These are phyloP conservation scores for Gentiana macrophylla DNA, from an alignment of 257 asterid species.

Conservation along the genomic window DNA sequence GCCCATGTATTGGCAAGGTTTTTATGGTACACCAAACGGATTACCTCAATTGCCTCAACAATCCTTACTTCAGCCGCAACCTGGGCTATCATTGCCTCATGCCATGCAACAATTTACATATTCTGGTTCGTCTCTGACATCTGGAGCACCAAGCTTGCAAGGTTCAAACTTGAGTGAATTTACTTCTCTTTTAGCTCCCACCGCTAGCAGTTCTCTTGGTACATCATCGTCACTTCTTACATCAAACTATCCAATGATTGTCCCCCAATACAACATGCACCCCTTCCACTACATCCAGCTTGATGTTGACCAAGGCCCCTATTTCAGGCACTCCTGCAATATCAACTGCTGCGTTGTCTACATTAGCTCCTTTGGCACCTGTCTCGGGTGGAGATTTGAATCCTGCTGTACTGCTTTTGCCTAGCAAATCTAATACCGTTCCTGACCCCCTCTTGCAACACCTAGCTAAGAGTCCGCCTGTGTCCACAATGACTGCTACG, in stretches of 20 bases:
- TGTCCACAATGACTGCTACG: conserved; percentile 27
- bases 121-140: conserved; percentile 53
- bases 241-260: conserved; percentile 34
- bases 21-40: conserved; percentile 72
- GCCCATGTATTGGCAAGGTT: conserved; percentile 99
- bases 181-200: conserved; percentile 35
- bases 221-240: conserved; percentile 43
- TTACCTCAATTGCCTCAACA: conserved; percentile 74
- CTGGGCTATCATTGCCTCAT: conserved; percentile 61
- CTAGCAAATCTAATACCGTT: conserved; percentile 34
- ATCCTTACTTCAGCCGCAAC: conserved; percentile 73
- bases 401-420: conserved; percentile 22
- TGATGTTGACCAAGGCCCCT: conserved; percentile 37
- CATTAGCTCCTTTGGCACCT: conserved; percentile 27
- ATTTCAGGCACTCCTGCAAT: conserved; percentile 25
- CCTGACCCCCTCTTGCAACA: conserved; percentile 31
- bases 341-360: conserved; percentile 32
- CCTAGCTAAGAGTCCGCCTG: conserved; percentile 33
- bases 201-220: conserved; percentile 27
- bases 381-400: conserved; percentile 29
- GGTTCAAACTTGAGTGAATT: conserved; percentile 45
- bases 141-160: conserved; percentile 34
- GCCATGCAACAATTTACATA: conserved; percentile 76
- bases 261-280: conserved; percentile 40
- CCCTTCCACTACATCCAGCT: conserved; percentile 24